Conservation (phyloP, 306 rosid species). For the Prunus dulcis region DNA sequence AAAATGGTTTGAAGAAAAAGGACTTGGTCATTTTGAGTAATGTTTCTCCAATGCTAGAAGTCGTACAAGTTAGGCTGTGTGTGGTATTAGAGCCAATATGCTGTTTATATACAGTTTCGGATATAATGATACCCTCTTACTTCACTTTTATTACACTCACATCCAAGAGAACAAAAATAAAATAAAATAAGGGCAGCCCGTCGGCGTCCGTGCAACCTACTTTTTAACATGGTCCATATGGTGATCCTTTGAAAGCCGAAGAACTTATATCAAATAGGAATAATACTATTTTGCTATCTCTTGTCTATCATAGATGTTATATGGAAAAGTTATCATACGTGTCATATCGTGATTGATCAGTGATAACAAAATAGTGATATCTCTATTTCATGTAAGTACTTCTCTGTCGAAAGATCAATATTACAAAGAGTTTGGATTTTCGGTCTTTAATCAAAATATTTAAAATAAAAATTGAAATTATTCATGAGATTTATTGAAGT, state of each 20-base stretch:
- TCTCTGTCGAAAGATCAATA: no score
- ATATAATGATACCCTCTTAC: neutral
- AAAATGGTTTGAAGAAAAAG: constrained; percentile 44
- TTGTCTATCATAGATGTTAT: rapidly evolving
- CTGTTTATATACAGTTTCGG: neutral
- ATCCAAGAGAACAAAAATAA: no score
- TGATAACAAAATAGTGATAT: no score
- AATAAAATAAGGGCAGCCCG: neutral
- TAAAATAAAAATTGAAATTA: no score
- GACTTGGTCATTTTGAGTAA: constrained; percentile 34
- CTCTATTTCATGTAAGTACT: no score
- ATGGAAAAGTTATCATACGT: rapidly evolving
- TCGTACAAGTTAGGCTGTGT: neutral
- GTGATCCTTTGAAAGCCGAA: no score
- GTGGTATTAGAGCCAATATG: neutral
- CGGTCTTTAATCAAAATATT: no score
- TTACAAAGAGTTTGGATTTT: no score
- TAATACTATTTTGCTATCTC: no score
- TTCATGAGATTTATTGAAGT: no score
- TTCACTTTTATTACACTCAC: constrained; percentile 1
- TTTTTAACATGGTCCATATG: no score
- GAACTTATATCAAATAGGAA: rapidly evolving
- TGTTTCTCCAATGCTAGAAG: neutral
- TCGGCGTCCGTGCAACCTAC: neutral
- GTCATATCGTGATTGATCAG: rapidly evolving